Evolutionary conservation across 73 alveolate species (phyloP).

Genomic region (Tetrahymena borealis): DNA sequence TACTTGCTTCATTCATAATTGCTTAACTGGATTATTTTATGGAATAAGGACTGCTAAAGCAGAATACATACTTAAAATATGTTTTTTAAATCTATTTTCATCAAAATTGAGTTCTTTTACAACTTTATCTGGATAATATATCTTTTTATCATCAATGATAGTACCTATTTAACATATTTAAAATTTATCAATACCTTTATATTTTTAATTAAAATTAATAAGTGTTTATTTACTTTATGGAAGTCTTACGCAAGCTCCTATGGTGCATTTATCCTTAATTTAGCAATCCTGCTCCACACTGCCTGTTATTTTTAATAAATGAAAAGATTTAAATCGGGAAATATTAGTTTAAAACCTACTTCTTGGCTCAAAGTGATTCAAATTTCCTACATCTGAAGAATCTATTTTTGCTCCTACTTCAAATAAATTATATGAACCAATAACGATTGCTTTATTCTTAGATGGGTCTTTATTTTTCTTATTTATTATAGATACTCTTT

Average conservation of each 20-base stretch:
- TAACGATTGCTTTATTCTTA: constrained; percentile 38
- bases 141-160: not conserved
- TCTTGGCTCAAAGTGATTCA: constrained; percentile 62
- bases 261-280: not conserved
- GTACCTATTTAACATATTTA: not conserved
- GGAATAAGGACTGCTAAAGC: not conserved
- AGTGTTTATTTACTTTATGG: not conserved
- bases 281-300: not conserved
- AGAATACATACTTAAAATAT: not conserved
- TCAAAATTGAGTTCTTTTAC: not conserved
- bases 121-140: not conserved
- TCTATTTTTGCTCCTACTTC: constrained; percentile 62
- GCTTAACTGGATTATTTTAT: not conserved
- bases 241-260: not conserved
- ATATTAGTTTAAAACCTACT: not conserved
- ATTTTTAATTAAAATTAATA: not conserved
- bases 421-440: constrained; percentile 74
- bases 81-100: not conserved
- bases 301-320: not conserved
- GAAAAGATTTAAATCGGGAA: not conserved
- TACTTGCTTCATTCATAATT: too few species aligned
- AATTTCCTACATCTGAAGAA: constrained; percentile 59
- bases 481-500: constrained; percentile 32
- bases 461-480: constrained; percentile 55
- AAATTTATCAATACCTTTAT: not conserved